Conservation (phyloP, 345 rosid genomes). For the Heritiera fomes region DNA sequence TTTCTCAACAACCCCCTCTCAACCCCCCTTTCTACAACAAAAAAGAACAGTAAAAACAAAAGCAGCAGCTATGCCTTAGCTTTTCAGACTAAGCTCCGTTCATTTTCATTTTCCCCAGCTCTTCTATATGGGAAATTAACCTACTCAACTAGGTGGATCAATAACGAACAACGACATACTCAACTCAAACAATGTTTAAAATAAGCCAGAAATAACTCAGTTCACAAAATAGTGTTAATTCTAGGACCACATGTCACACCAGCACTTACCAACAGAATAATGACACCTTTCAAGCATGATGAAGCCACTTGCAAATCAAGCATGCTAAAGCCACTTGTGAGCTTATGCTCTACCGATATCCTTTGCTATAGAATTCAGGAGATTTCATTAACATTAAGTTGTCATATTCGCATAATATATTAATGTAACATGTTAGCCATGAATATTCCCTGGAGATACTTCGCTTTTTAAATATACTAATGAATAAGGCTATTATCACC, state of each 20-base stretch:
- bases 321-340: constrained; percentile 6
- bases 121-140: neutral
- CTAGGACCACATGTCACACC: constrained; percentile 31
- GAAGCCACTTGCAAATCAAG: constrained; percentile 1
- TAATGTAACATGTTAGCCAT: neutral
- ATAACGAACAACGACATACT: neutral
- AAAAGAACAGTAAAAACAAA: neutral
- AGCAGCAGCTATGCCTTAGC: neutral
- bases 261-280: constrained; percentile 10
- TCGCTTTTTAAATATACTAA: neutral
- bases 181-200: neutral
- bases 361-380: neutral
- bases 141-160: neutral
- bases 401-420: neutral
- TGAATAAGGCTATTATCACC: neutral
- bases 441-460: constrained; percentile 6
- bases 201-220: constrained; percentile 17
- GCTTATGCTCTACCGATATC: constrained; percentile 1
- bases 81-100: constrained; percentile 2
- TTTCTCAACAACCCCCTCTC: neutral
- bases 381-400: neutral
- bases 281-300: constrained; percentile 5
- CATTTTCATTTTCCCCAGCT: neutral
- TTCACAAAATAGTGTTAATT: constrained; percentile 5
- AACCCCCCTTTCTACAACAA: neutral